Base-by-base conservation (phyloP, 2,329 filamentous ascomycete genomes). In the Ciborinia camelliae region DNA sequence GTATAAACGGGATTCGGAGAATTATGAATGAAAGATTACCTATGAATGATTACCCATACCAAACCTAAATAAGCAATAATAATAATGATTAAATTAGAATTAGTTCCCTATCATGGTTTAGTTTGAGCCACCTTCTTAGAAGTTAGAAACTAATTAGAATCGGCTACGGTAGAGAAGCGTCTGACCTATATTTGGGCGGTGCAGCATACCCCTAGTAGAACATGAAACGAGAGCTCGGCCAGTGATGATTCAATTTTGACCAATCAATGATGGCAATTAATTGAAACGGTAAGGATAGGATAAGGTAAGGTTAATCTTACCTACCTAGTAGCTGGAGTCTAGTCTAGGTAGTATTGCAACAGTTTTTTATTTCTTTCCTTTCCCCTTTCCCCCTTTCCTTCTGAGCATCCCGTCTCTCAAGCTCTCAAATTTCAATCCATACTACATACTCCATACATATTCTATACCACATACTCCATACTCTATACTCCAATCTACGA, bases 141-240 rank as follows among this genome's bases (percentile, higher is more conserved):
- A 45, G 10, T 18, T 43, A 15, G 14, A 18, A 43, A 43, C 18
- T 0, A n/a, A 4, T n/a, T 51, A 26, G 20, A 43, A 30, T 26
- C n/a, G n/a, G n/a, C n/a, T n/a, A n/a, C n/a, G n/a, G n/a, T n/a
- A n/a, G 43, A 43, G 32, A 57, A 28, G 52, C n/a, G 45, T 45
- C 35, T 23, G n/a, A 54, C 43, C 35, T 32, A 58, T 48, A 35
- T 63, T 58, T 52, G 23, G 60, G 37, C 20, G 39, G 39, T 62
- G 50, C 51, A 55, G 18, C 18, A 63, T 63, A n/a, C n/a, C n/a
- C 62, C 62, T 50, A 59, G 62, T 41, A 59, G 28, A 59, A 59
- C 26, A 58, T 63, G 62, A 63, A 63, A 63, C 62, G 39, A 50
- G 15, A 63, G n/a, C 53, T 59, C 43, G 53, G 18, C 53, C 53